Evolutionary conservation across 495 filamentous ascomycete species (phyloP), one percentile per base, ranked within the genome.

Genomic region (Aspergillus taichungensis): DNA sequence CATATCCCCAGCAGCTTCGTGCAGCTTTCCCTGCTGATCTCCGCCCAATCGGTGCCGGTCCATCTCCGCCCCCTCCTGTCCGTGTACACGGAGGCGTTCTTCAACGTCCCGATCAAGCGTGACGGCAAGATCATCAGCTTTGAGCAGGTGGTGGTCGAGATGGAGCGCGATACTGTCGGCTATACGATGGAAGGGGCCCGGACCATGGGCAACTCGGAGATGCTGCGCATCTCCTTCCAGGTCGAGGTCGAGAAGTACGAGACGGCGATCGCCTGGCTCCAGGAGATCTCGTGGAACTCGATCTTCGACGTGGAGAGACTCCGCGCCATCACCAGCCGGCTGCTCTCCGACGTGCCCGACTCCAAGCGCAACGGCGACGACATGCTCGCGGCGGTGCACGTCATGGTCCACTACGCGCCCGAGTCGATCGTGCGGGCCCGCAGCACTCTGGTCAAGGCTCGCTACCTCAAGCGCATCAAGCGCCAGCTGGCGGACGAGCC

Each of bases 301-400:
- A 72, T 97, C 40, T 95, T 96, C 53, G 92, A 97, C 50, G 73
- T 81, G 9, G 74, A 79, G 53, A 77, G 94, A 51, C 73, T 99
- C 45, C 82, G 80, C 46, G 83, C 90, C 0, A 85, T 84, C n/a
- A 77, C 90, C n/a, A 77, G 79, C 13, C 86, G 94, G 60, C 81
- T 95, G 24, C 76, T 95, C 6, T 88, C 90, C 8, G 92, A 96
- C 57, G 83, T 99, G 27, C 92, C 92, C 3, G 89, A 97, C 49
- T 74, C 84, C 44, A 99, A 97, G 75, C 82, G 92, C 13, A 85
- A 80, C 49, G 92, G 94, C 24, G 80, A 85, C 47, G 74, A 76
- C 45, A 79, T 81, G 68, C 62, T 69, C 30, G 62, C 59, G 13
- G 81, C 86, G n/a, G 84, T 94, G 6, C 83, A 88, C 49, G 73